Base-by-base conservation (phyloP, 768 basidiomycete species). In the Lactifluus pinguis region DNA sequence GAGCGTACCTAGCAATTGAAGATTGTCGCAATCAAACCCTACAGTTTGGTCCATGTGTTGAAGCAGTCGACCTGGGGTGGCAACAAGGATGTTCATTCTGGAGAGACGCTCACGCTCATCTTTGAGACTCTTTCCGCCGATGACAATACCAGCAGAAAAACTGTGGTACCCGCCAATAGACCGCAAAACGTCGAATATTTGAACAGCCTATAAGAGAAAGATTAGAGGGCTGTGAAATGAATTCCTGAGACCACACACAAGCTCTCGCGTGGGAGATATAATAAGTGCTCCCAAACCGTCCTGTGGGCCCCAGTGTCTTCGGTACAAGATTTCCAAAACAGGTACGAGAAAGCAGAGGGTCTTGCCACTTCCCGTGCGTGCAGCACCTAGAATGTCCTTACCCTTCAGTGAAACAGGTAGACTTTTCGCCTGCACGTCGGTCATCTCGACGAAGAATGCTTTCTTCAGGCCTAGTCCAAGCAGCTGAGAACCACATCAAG, bases 21-120 rank as follows among this genome's bases (percentile, higher is more conserved):
- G 75, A 69, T 92, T 92, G 64, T 88, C 86, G 30, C 85, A 84
- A 60, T 94, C 93, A 64, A 99, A 97, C 1, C 95, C 95, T 56
- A 94, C 82, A 3, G 97, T 98, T 72, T 98, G 94, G 70, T 98
- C 97, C 87, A 99, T 89, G 72, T 99, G 97, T 68, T 99, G 97
- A 49, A 99, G 76, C 47, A 99, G 76, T 49, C 95, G 81, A 29
- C 95, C 95, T 5, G 95, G 95, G 4, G 95, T 98, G 2, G 95
- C 95, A 15, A 99, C 91, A n/a, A 99, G 81, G 60, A 99, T 97
- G 68, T 99, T 99, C 94, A 98, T 98, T 45, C 91, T 80, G 10
- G 86, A 80, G 47, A 99, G 73, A 7, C 95, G 80, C 21, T 95
- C 94, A 41, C 83, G 78, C 71, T 99, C 95, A 63, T 95, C 94